These are phyloP conservation scores for Solanum hybrid DNA, from an alignment of 305 asterid genomes.

Conservation along the genomic window DNA sequence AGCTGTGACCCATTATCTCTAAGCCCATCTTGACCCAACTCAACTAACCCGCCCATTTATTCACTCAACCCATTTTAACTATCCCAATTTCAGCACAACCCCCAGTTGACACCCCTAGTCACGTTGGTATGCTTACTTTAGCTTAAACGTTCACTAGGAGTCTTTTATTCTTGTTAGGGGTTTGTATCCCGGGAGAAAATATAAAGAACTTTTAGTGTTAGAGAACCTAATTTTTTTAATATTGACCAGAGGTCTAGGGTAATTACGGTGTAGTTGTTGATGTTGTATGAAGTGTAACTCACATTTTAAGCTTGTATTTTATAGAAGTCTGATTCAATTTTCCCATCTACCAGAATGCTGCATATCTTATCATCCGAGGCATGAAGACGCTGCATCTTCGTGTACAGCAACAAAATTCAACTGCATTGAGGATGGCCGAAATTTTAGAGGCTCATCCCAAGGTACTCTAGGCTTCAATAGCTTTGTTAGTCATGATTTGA, in stretches of 20 bases:
- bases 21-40: not conserved
- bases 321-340: conserved; percentile 8
- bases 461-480: conserved; percentile 28
- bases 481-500: not conserved
- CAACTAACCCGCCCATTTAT: not conserved
- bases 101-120: not conserved
- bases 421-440: conserved; percentile 97
- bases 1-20: not conserved
- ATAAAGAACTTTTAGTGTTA: not conserved
- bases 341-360: conserved; percentile 63
- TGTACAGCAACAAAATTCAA: conserved; percentile 88
- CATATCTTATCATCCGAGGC: conserved; percentile 87
- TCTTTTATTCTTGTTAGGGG: not conserved
- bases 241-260: not conserved
- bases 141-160: not conserved
- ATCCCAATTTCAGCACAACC: not conserved
- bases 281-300: not conserved
- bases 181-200: not conserved
- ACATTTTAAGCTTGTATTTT: not conserved
- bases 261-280: not conserved
- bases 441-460: conserved; percentile 99
- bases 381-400: conserved; percentile 99
- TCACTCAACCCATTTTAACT: not conserved
- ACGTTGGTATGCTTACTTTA: not conserved
- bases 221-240: not conserved